Percentiles rank a stretch among this genome's conserved stretches.
Conservation (phyloP, 2,329 filamentous ascomycete genomes). For the Aureobasidium musti region DNA sequence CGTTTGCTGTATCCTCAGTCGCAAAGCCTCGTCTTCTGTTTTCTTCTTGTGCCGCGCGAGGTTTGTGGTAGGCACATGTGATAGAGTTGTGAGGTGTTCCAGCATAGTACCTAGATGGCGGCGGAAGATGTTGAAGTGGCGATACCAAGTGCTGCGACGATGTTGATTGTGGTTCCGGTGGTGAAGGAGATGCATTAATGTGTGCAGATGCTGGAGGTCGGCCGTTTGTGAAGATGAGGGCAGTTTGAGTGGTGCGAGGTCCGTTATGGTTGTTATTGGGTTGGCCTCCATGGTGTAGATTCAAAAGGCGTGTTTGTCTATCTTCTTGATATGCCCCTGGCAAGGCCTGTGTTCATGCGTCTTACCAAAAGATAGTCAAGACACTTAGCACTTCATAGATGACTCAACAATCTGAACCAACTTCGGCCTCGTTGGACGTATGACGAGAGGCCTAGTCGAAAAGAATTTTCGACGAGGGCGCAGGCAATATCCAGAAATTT, state of each 20-base stretch:
- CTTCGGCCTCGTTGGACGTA: neutral
- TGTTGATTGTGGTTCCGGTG: constrained; percentile 94
- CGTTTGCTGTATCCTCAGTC: constrained; percentile 37
- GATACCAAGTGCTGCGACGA: constrained; percentile 78
- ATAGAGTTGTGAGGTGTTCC: constrained; percentile 35
- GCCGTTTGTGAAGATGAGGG: constrained; percentile 13
- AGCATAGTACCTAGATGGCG: constrained; percentile 63
- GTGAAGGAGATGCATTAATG: constrained; percentile 70
- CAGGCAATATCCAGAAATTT: neutral
- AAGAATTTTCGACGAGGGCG: neutral
- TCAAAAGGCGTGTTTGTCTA: neutral
- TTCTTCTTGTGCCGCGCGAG: constrained; percentile 37
- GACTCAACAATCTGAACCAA: neutral
- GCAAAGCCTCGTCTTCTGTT: constrained; percentile 32
- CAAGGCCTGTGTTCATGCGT: neutral
- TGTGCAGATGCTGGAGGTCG: constrained; percentile 44
- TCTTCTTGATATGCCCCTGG: neutral
- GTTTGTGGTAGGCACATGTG: constrained; percentile 36
- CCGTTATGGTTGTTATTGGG: neutral
- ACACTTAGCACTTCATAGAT: neutral
- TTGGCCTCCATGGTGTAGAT: neutral
- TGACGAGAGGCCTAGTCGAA: neutral
- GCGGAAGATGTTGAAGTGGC: constrained; percentile 68
- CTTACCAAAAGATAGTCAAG: neutral
- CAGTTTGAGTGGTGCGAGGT: constrained; percentile 28